A percentile compares a stretch with the other conserved stretches of the same genome.
phyloP scores from a whole-genome alignment of 2,329 filamentous ascomycete species.

The Colletotrichum magnum region DNA sequence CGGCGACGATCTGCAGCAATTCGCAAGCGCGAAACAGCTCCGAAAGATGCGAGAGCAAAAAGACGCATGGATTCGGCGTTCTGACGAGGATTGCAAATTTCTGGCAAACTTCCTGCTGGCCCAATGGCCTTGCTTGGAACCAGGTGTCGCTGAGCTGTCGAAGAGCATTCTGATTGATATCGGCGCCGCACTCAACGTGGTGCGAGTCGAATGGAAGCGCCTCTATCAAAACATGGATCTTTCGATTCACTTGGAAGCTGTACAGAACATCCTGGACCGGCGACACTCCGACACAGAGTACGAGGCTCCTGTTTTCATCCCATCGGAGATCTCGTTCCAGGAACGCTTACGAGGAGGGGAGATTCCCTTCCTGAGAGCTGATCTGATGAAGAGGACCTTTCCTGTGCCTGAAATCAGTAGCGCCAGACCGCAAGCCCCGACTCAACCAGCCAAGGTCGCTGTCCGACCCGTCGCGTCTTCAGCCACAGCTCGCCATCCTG shows the following conservation, averaged over 20 bases:
- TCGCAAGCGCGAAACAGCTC: constrained; percentile 48
- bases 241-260: constrained; percentile 56
- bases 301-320: constrained; percentile 36
- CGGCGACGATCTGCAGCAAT: constrained; percentile 42
- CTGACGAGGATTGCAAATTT: constrained; percentile 50
- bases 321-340: constrained; percentile 41
- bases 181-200: constrained; percentile 51
- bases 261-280: constrained; percentile 57
- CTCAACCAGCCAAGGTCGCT: not conserved
- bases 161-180: constrained; percentile 53
- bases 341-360: constrained; percentile 39
- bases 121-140: constrained; percentile 61
- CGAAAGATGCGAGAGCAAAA: constrained; percentile 50
- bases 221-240: constrained; percentile 64
- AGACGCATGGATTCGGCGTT: constrained; percentile 47
- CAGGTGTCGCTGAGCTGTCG: constrained; percentile 48
- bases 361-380: constrained; percentile 38
- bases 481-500: constrained; percentile 10
- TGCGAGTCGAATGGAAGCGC: constrained; percentile 63
- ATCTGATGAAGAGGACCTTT: constrained; percentile 42
- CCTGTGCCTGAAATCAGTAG: constrained; percentile 21
- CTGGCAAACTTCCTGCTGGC: constrained; percentile 58
- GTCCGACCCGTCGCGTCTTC: not conserved
- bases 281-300: constrained; percentile 45
- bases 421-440: too few relatives aligned